A percentile compares a stretch with the other conserved stretches of the same genome.
These are phyloP conservation scores for Tetrahymena borealis DNA, from an alignment of 73 alveolate genomes.

Conservation along the genomic window DNA sequence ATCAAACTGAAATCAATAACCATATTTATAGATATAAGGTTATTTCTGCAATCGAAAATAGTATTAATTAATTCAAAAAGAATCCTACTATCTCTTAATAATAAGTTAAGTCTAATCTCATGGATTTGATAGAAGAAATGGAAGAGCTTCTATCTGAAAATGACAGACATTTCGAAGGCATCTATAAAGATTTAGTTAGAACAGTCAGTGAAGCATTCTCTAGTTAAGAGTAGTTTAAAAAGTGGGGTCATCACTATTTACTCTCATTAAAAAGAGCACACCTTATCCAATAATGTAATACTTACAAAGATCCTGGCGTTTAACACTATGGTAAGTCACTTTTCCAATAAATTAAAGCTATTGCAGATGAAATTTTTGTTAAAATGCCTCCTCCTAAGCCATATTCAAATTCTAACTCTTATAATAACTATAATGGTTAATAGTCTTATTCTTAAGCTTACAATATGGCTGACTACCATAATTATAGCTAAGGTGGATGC, in stretches of 20 bases:
- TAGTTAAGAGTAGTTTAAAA: not conserved
- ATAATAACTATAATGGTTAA: not conserved
- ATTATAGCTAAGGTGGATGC: not conserved
- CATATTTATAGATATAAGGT: not conserved
- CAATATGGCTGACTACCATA: not conserved
- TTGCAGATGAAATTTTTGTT: not conserved
- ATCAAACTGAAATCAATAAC: not conserved
- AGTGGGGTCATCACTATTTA: not conserved
- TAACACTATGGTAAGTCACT: not conserved
- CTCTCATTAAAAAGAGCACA: not conserved
- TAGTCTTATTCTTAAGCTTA: not conserved
- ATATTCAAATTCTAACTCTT: not conserved
- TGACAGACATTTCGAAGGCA: not conserved
- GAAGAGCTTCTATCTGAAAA: not conserved
- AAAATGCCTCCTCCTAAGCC: not conserved
- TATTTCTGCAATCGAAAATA: not conserved
- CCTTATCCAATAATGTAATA: not conserved
- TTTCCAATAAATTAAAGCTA: not conserved
- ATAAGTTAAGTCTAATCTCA: not conserved
- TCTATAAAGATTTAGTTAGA: not conserved
- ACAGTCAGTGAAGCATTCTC: not conserved
- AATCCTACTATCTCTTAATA: not conserved
- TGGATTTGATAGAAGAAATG: not conserved
- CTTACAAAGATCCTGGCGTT: conserved; percentile 3
- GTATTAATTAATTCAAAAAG: not conserved